Evolutionary conservation across 2,329 filamentous ascomycete species (phyloP), one percentile per base, ranked within the genome.

Genomic region (Cryoendolithus antarcticus): DNA sequence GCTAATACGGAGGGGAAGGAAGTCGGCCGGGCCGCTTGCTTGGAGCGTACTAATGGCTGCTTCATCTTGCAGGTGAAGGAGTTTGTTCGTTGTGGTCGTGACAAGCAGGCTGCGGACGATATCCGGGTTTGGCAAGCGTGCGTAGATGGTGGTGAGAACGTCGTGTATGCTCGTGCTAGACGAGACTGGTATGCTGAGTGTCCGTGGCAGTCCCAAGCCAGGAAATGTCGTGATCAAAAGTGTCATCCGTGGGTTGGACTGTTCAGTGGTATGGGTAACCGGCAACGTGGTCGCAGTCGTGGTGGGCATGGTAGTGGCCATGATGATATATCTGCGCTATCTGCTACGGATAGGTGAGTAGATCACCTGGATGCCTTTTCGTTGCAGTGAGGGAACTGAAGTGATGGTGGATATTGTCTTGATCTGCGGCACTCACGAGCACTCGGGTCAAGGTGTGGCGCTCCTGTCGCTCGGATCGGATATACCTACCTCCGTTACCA

Each of bases 191-290:
- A 95, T 69, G 4, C 82, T 77, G 28, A 93, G 69, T 1, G 86
- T 93, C n/a, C 82, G 67, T 2, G 89, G 86, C 5, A 94, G 72
- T 34, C 80, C 79, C 11, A 93, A 72, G 46, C 89, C 89, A 6
- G 80, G 72, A 55, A 96, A 89, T 45, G 81, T 85, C 50, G 85
- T 80, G 44, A 98, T 69, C 43, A 96, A 75, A 46, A 96, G 70
- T 62, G 93, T 94, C 57, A 93, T 65, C n/a, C 27, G 24, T 34
- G 24, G 24, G 7, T 8, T 8, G 24, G 7, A 27, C 24, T 27
- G 6, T 8, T 6, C 24, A 8, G 5, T 27, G 24, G 24, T 8
- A 27, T 27, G 24, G 24, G 24, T 3, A 6, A 7, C 7, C 24
- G 24, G 24, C 6, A 8, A 27, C 6, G 24, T 27, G 5, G 24